Evolutionary conservation across 352 stramenopile genomes (phyloP).

Genomic region (Phytophthora capsici): DNA sequence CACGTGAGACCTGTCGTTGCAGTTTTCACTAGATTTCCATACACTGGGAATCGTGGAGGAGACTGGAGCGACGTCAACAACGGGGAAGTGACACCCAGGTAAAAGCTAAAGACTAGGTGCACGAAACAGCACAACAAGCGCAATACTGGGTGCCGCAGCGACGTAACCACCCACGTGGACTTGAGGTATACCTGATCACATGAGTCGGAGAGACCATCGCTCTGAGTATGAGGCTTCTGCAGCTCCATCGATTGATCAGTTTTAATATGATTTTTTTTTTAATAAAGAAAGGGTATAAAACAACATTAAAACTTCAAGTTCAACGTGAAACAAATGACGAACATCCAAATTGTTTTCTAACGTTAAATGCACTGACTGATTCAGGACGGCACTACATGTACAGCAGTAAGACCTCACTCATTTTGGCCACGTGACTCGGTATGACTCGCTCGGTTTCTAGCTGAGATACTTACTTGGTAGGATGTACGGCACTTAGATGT

Average conservation of each 20-base stretch:
- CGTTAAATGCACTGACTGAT: neutral
- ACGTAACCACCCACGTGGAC: slow-evolving; percentile 44
- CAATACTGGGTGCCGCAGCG: slow-evolving; percentile 49
- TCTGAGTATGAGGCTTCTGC: slow-evolving; percentile 14
- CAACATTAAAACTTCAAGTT: no score
- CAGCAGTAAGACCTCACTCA: neutral
- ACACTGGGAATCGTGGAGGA: slow-evolving; percentile 49
- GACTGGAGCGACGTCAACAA: slow-evolving; percentile 39
- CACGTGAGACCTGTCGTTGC: slow-evolving; percentile 25
- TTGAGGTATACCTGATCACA: slow-evolving; percentile 39
- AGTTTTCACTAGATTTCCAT: slow-evolving; percentile 35
- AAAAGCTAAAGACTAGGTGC: slow-evolving; percentile 47
- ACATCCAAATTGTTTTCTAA: neutral
- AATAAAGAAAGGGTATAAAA: no score
- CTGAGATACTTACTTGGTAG: no score
- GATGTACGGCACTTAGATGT: slow-evolving; percentile 2
- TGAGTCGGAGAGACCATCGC: slow-evolving; percentile 4
- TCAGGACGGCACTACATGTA: neutral
- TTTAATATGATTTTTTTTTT: neutral
- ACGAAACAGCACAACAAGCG: slow-evolving; percentile 41
- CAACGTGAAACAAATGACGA: no score
- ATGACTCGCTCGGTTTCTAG: no score
- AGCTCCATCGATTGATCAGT: slow-evolving; percentile 6
- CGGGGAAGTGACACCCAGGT: slow-evolving; percentile 48
- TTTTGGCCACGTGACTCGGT: no score